Evolutionary conservation across 164 flowering plant species (phyloP), one percentile per base, ranked within the genome.

Genomic region (Dillenia suffruticosa): DNA sequence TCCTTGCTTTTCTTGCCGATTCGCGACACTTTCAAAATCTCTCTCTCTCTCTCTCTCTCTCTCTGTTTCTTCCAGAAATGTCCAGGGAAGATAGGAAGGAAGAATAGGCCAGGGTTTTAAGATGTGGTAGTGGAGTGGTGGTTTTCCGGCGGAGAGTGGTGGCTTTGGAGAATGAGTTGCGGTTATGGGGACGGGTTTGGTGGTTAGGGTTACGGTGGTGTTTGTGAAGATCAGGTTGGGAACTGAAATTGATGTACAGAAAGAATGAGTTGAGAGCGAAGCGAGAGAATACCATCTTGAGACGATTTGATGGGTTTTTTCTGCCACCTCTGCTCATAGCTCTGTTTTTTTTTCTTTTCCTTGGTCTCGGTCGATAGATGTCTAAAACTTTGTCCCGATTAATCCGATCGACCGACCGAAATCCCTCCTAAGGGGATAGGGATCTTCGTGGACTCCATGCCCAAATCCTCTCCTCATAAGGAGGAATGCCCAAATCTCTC

Each of bases 51-150:
- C n/a, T n/a, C n/a, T n/a, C n/a, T n/a, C n/a, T n/a, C n/a, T n/a
- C n/a, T n/a, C n/a, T n/a, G n/a, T n/a, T n/a, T n/a, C n/a, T n/a
- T n/a, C n/a, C n/a, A n/a, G n/a, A n/a, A n/a, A n/a, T n/a, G n/a
- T n/a, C 99, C 97, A 92, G 2, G 97, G 94, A 16, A 85, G 83
- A 76, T 82, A 90, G 26, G 97, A 92, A 1, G 97, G 90, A 14
- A 92, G 75, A 16, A 78, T 75, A 0, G 99, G 97, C 99, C 97
- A 89, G n/a, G 93, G 85, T 67, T 94, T 92, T 2, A 49, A 14
- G 66, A 57, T 32, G 32, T 62, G 63, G 56, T 58, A 12, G 10
- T 7, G 46, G 15, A 32, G 58, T 48, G 50, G 60, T 24, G 70
- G 68, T 70, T 66, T 56, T 60, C 62, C 56, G 70, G 46, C 12